A percentile compares a stretch with the other conserved stretches of the same genome.
phyloP scores from a whole-genome alignment of 768 basidiomycete species.

The Psilocybe subaeruginosa region DNA sequence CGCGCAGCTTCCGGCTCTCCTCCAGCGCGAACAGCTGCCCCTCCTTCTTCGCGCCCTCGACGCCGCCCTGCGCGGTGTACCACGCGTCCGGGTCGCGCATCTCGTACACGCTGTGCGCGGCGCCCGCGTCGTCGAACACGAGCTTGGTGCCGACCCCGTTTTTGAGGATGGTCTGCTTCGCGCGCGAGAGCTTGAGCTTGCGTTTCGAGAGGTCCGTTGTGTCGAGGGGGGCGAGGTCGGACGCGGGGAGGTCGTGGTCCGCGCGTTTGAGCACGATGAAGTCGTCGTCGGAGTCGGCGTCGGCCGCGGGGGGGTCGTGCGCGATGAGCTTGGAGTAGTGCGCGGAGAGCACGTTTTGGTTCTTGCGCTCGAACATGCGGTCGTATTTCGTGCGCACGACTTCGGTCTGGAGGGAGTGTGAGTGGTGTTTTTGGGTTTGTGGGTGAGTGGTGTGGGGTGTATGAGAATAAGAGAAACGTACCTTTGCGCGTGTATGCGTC shows the following conservation, averaged over 20 bases:
- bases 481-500: constrained; percentile 35
- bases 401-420: constrained; percentile 27
- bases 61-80: constrained; percentile 64
- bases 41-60: constrained; percentile 65
- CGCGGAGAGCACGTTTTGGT: constrained; percentile 88
- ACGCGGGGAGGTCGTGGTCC: constrained; percentile 67
- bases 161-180: constrained; percentile 74
- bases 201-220: constrained; percentile 77
- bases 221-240: constrained; percentile 29
- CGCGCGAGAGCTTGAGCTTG: constrained; percentile 73
- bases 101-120: constrained; percentile 82
- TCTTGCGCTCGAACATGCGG: constrained; percentile 96
- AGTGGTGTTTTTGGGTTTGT: no score
- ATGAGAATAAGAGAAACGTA: no score
- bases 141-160: constrained; percentile 71
- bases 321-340: constrained; percentile 91
- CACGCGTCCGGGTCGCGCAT: constrained; percentile 76
- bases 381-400: constrained; percentile 91
- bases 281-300: constrained; percentile 43
- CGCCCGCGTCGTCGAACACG: constrained; percentile 89
- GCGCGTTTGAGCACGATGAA: constrained; percentile 95
- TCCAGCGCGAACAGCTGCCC: constrained; percentile 71
- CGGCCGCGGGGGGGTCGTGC: constrained; percentile 47
- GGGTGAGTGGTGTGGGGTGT: no score
- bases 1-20: constrained; percentile 73